These are phyloP conservation scores for Allium fistulosum DNA, from an alignment of 106 monocot species.

Conservation along the genomic window DNA sequence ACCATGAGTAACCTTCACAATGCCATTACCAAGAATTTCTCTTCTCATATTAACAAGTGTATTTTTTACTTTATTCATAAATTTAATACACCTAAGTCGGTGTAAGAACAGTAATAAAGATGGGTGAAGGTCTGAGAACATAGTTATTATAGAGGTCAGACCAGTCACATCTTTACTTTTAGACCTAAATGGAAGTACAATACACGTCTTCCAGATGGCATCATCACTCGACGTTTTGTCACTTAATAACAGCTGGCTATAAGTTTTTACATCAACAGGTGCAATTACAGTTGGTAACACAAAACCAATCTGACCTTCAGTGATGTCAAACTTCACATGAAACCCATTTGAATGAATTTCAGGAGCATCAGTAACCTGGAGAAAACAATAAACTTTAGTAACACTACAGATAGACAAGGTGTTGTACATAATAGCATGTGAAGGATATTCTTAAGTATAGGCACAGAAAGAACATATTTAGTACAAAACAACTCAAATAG, in stretches of 20 bases:
- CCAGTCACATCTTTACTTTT: constrained; percentile 32
- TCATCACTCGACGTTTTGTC: constrained; percentile 14
- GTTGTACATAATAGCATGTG: neutral
- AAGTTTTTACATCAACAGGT: constrained; percentile 40
- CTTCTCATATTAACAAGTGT: constrained; percentile 63
- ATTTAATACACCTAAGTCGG: constrained; percentile 75
- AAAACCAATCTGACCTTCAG: constrained; percentile 96
- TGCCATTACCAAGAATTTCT: constrained; percentile 59
- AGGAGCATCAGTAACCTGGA: constrained; percentile 91
- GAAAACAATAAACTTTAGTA: neutral
- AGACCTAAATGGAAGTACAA: constrained; percentile 80
- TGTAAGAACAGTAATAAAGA: constrained; percentile 86
- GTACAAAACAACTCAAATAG: neutral
- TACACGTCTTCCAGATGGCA: constrained; percentile 81
- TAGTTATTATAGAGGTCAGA: constrained; percentile 52
- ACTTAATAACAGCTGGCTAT: constrained; percentile 35
- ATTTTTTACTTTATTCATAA: constrained; percentile 59
- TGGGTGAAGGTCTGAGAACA: constrained; percentile 96
- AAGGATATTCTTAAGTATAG: neutral
- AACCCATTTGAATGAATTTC: constrained; percentile 97
- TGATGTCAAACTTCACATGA: constrained; percentile 93
- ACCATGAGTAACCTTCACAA: constrained; percentile 79
- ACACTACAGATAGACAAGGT: neutral
- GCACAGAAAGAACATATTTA: neutral
- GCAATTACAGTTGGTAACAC: constrained; percentile 78